Evolutionary conservation across 345 rosid species (phyloP).

Genomic region (Eucalyptus dawsonii): DNA sequence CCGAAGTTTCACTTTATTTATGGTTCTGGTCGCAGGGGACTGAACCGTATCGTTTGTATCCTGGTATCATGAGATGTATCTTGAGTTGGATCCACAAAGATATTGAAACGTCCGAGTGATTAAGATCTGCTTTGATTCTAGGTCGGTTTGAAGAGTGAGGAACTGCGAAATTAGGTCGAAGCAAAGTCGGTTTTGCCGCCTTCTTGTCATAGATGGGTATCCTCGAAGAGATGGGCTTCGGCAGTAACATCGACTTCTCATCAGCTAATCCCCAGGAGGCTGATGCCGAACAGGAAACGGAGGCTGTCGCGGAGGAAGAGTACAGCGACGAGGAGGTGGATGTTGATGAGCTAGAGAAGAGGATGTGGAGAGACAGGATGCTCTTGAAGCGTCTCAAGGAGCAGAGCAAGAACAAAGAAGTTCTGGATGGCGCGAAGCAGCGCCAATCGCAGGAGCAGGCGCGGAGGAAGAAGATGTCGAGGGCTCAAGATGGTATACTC

Average conservation of each 20-base stretch:
- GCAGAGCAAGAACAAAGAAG: constrained; percentile 36
- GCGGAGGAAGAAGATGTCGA: constrained; percentile 80
- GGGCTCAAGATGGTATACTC: constrained; percentile 77
- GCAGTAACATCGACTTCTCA: constrained; percentile 39
- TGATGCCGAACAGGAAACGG: constrained; percentile 26
- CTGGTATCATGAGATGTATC: not conserved
- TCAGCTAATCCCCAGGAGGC: constrained; percentile 16
- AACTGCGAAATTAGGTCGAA: not conserved
- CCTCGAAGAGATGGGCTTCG: constrained; percentile 49
- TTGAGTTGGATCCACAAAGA: not conserved
- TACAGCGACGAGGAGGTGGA: constrained; percentile 58
- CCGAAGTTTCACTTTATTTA: not conserved
- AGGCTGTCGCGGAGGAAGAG: constrained; percentile 38
- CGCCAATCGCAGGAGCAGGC: constrained; percentile 76
- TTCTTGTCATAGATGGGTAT: constrained; percentile 11
- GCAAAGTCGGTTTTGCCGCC: not conserved
- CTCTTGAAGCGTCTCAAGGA: constrained; percentile 53
- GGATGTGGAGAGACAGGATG: constrained; percentile 79
- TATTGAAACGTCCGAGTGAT: not conserved
- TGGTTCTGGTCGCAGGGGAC: not conserved
- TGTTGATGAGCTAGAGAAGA: constrained; percentile 60
- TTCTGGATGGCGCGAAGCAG: constrained; percentile 28
- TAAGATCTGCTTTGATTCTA: not conserved
- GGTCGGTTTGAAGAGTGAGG: not conserved
- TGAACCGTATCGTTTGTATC: not conserved